Evolutionary conservation across 1,284 basidiomycete species (phyloP), one percentile per base, ranked within the genome.

Genomic region (Marasmius tenuissimus): DNA sequence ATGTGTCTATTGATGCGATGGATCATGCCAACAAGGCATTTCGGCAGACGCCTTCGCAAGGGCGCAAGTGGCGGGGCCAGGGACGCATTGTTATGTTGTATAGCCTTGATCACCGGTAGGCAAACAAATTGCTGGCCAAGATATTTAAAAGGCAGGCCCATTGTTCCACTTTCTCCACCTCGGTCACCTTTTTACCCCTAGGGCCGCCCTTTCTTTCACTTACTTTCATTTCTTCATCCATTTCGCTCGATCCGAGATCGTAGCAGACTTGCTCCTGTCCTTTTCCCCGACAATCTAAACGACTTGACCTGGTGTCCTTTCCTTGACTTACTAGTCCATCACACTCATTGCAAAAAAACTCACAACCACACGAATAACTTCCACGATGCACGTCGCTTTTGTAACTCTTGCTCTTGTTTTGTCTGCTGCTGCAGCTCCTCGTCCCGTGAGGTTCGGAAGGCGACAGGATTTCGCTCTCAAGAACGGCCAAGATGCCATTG

Each of bases 401-500:
- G 67, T 75, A 54, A 63, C 72, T 35, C 64, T 83, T 49, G 67
- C 78, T 35, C 69, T 85, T 59, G 73, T 73, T 9, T 63, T 78
- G 57, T 69, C 76, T 8, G 76, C 68, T 16, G 71, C 73, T 39
- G 81, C 79, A 14, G 75, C 72, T 57, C 80, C 78, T 58, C 71
- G 71, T 56, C 22, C 27, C 11, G 33, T 53, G 16, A n/a, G n/a
- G n/a, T n/a, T n/a, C n/a, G 51, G 51, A 33, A 53, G 51, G 51
- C 51, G 51, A 3, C 10, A 8, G 11, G 22, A 22, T 3, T 53
- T 53, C 38, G 18, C 27, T 7, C 35, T 79, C 45, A 73, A 79
- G 65, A 87, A 86, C 70, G 84, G 83, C 59, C 70, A 83, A 65
- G 81, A 81, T 63, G 83, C 85, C 51, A 79, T 85, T 64, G 75